Base-by-base conservation (phyloP, 2,329 filamentous ascomycete species). In the Fusarium sp. region DNA sequence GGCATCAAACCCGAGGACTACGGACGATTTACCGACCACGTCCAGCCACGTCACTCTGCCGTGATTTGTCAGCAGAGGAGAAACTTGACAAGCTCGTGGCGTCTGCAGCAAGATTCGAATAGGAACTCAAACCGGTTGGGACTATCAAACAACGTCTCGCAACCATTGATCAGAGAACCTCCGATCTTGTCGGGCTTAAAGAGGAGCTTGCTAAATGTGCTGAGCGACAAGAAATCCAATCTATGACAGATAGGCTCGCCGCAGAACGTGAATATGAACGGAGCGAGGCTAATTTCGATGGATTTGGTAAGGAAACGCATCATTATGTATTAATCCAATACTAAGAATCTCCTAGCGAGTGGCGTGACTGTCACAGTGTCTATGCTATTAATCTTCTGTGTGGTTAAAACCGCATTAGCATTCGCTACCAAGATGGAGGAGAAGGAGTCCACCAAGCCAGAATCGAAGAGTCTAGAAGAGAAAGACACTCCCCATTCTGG, bases 351-450 rank as follows among this genome's bases (percentile, higher is more conserved):
- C 12, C 49, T n/a, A 53, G 49, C 3, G 7, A 9, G 3, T 15
- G 15, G 7, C 15, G 4, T 17, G 7, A 4, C 1, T 27, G 11
- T 7, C 33, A 13, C 12, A 1, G 20, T n/a, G 2, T 9, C 1
- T 22, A 17, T 9, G 9, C 12, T 29, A 4, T 8, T 13, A 1
- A n/a, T 39, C 12, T 7, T 53, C 25, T 2, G 5, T 18, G 9
- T n/a, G 49, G 3, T 29, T 12, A 8, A 1, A 7, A 2, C 4
- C 18, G 3, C 4, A n/a, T 14, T 13, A 9, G 4, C 13, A 3
- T 9, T 5, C 20, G 1, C 4, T 53, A 38, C 33, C 22, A 9
- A 53, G 38, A 36, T 17, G 17, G 49, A 39, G 33, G 29, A 46
- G 15, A 15, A 55, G 13, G n/a, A 20, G 17, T 3, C 29, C 53